Conservation (phyloP, 495 filamentous ascomycete species). For the Penicillium waksmanii region DNA sequence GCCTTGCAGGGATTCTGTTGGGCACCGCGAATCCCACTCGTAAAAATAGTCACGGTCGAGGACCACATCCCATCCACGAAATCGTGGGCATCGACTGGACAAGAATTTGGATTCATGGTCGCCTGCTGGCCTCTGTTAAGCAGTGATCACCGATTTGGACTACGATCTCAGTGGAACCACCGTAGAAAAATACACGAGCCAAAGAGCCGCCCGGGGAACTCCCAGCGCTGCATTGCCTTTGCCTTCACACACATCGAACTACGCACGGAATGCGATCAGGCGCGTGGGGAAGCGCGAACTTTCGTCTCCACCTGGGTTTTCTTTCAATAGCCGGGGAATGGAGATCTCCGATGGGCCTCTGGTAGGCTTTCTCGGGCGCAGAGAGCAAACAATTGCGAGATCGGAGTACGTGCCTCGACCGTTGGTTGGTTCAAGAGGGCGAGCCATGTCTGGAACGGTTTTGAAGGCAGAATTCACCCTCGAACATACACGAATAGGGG, state of each 20-base stretch:
- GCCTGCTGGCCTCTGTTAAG: not conserved
- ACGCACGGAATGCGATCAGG: conserved; percentile 7
- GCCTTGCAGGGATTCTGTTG: not conserved
- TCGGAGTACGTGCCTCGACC: not conserved
- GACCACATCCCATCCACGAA: not conserved
- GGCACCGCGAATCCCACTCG: not conserved
- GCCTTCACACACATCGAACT: not conserved
- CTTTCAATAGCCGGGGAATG: not conserved
- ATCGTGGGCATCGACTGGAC: not conserved
- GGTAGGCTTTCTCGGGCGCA: not conserved
- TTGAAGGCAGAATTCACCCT: not conserved
- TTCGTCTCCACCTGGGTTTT: not conserved
- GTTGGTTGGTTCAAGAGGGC: not conserved
- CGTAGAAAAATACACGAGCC: not conserved
- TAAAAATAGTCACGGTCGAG: not conserved
- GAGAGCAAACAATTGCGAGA: not conserved
- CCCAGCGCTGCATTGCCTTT: not conserved
- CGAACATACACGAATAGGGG: not conserved
- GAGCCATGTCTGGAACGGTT: not conserved
- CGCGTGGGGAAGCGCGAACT: conserved; percentile 3
- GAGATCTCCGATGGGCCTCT: not conserved
- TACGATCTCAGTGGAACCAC: not conserved
- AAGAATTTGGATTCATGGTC: not conserved
- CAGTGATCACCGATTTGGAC: not conserved
- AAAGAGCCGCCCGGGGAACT: not conserved